Percentiles rank a stretch among this genome's conserved stretches.
Conservation (phyloP, 441 rosid species). For the Eruca vesicaria region DNA sequence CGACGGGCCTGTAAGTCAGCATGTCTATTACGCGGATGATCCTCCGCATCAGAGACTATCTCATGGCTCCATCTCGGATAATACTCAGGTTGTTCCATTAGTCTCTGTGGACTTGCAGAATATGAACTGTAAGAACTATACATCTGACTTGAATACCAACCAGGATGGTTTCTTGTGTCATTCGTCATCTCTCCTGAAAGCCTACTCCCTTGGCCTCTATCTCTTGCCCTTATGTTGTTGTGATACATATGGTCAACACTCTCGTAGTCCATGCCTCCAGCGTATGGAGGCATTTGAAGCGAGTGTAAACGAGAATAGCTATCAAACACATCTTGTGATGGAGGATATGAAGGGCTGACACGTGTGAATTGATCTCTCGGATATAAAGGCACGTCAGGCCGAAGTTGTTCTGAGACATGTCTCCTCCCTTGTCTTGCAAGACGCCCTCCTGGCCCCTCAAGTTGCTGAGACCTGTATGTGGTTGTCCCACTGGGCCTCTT, state of each 20-base stretch:
- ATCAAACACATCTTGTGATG: slow-evolving; percentile 38
- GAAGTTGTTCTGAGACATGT: slow-evolving; percentile 40
- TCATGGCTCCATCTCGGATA: slow-evolving; percentile 38
- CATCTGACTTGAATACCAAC: slow-evolving; percentile 42
- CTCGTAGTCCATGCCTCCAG: slow-evolving; percentile 33
- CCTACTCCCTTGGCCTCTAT: slow-evolving; percentile 38
- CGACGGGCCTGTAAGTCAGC: slow-evolving; percentile 37
- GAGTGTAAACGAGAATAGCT: slow-evolving; percentile 41
- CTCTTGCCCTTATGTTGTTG: slow-evolving; percentile 43
- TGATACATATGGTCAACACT: slow-evolving; percentile 47
- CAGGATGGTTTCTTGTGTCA: slow-evolving; percentile 37
- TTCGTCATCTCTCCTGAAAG: slow-evolving; percentile 47
- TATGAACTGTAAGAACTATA: slow-evolving; percentile 44
- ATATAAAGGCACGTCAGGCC: slow-evolving; percentile 38
- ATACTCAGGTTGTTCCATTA: slow-evolving; percentile 43
- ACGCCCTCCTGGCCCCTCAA: slow-evolving; percentile 39
- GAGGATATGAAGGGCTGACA: slow-evolving; percentile 50
- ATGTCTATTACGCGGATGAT: slow-evolving; percentile 44
- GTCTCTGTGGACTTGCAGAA: slow-evolving; percentile 63
- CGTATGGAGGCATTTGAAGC: slow-evolving; percentile 40
- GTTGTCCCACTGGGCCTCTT: slow-evolving; percentile 27
- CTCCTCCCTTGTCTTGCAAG: slow-evolving; percentile 43
- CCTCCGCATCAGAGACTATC: slow-evolving; percentile 46
- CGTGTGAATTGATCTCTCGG: slow-evolving; percentile 41
- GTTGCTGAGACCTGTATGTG: slow-evolving; percentile 39